Evolutionary conservation across 108 stramenopile genomes (phyloP).

Genomic region (Cyclostephanos tholiformis): DNA sequence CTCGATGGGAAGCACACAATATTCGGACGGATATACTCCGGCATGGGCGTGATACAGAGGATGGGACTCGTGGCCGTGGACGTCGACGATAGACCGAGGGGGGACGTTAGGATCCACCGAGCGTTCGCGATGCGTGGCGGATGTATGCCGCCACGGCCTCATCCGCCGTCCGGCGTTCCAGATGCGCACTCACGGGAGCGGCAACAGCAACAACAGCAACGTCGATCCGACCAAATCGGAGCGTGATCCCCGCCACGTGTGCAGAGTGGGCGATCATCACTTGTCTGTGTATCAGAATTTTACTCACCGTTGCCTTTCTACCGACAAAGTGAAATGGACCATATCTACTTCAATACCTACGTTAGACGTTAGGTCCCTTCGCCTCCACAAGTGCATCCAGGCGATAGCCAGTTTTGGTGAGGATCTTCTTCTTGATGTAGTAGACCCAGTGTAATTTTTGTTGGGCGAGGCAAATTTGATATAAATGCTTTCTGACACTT

Average conservation of each 20-base stretch:
- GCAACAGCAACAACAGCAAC: no score
- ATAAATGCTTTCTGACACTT: no score
- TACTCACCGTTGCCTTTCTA: background rate
- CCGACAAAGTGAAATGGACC: conserved; percentile 3
- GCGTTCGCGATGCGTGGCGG: conserved; percentile 39
- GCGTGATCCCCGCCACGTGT: no score
- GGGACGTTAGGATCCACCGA: conserved; percentile 62
- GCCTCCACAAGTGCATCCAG: background rate
- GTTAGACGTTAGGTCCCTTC: background rate
- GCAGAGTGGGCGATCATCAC: no score
- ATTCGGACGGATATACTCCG: conserved; percentile 92
- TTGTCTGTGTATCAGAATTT: background rate
- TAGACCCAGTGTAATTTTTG: background rate
- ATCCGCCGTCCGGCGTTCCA: no score
- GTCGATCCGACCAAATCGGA: no score
- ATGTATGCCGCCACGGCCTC: no score
- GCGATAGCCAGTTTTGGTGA: background rate
- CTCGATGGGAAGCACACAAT: conserved; percentile 95
- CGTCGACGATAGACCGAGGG: conserved; percentile 79
- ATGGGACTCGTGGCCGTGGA: conserved; percentile 94
- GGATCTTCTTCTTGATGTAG: background rate
- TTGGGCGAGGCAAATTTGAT: no score
- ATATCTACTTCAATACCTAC: conserved; percentile 3
- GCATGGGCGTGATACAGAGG: conserved; percentile 87
- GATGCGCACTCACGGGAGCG: no score